These are phyloP conservation scores for Microcos paniculata DNA, from an alignment of 345 rosid species.

Conservation along the genomic window DNA sequence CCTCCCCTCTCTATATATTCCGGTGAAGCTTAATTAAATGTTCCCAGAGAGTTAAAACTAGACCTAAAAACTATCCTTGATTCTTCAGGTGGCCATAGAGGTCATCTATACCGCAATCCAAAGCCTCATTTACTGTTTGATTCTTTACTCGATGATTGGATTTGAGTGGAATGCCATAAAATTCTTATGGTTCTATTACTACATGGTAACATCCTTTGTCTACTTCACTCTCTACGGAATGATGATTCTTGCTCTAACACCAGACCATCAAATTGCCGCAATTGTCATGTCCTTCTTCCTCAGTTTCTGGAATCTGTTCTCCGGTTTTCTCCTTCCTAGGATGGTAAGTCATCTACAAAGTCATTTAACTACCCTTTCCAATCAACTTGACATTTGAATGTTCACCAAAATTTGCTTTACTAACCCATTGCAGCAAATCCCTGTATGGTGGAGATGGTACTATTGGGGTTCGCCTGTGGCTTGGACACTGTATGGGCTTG, in stretches of 20 bases:
- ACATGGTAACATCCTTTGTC: conserved; percentile 54
- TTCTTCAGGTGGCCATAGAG: conserved; percentile 68
- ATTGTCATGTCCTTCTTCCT: conserved; percentile 79
- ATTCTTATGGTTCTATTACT: conserved; percentile 63
- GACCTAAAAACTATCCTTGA: neutral
- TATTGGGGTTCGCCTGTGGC: conserved; percentile 76
- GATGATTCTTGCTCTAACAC: conserved; percentile 80
- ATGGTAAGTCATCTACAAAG: conserved; percentile 36
- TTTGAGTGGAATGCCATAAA: conserved; percentile 56
- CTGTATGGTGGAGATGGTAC: conserved; percentile 97
- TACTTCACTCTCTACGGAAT: conserved; percentile 77
- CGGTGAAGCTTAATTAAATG: neutral
- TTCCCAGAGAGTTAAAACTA: neutral
- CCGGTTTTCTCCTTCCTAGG: conserved; percentile 75
- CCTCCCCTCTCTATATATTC: neutral
- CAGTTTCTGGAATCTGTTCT: conserved; percentile 84
- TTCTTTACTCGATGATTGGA: conserved; percentile 77
- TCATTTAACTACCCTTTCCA: neutral
- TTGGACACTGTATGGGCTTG: conserved; percentile 81
- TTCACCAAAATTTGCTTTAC: neutral
- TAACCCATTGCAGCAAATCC: conserved; percentile 48
- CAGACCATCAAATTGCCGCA: conserved; percentile 67
- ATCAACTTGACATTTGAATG: neutral
- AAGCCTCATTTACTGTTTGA: conserved; percentile 43
- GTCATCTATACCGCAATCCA: conserved; percentile 54